Evolutionary conservation across 768 basidiomycete genomes (phyloP).

Genomic region (Hypsizygus marmoreus): DNA sequence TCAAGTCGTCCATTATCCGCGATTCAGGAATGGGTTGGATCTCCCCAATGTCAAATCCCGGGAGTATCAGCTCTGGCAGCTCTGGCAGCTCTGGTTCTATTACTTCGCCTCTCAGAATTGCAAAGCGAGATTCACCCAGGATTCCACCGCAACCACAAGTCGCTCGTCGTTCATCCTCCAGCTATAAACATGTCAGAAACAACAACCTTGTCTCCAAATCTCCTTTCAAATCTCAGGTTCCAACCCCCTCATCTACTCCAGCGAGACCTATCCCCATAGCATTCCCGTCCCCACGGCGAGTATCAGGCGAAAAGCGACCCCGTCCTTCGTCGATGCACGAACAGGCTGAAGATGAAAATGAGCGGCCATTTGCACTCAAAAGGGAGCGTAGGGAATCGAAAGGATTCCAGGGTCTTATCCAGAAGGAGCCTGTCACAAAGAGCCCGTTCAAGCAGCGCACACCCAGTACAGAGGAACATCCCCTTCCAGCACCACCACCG

Average conservation of each 20-base stretch:
- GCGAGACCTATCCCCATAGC: constrained; percentile 31
- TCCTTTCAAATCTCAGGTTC: constrained; percentile 74
- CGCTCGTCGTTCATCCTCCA: constrained; percentile 72
- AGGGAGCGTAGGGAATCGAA: constrained; percentile 76
- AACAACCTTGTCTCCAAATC: constrained; percentile 86
- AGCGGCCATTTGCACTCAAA: constrained; percentile 69
- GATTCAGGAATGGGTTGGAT: constrained; percentile 69
- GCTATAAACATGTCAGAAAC: constrained; percentile 75
- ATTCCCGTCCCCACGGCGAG: constrained; percentile 45
- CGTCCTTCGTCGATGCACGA: constrained; percentile 73
- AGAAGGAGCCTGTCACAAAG: constrained; percentile 79
- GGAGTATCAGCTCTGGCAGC: constrained; percentile 31
- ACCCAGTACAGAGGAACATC: constrained; percentile 26
- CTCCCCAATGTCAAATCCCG: constrained; percentile 40
- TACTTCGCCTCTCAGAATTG: constrained; percentile 71
- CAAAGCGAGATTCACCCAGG: constrained; percentile 63
- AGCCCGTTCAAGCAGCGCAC: constrained; percentile 67
- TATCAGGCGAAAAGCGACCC: constrained; percentile 79
- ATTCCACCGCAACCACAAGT: constrained; percentile 47
- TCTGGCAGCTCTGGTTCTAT: constrained; percentile 36
- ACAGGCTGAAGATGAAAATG: constrained; percentile 67
- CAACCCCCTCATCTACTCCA: constrained; percentile 47
- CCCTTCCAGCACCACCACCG: constrained; percentile 18
- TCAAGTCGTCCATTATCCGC: constrained; percentile 63
- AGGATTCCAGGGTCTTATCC: constrained; percentile 68